Base-by-base conservation (phyloP, 805 yeast genomes). In the Metschnikowia anglica region DNA sequence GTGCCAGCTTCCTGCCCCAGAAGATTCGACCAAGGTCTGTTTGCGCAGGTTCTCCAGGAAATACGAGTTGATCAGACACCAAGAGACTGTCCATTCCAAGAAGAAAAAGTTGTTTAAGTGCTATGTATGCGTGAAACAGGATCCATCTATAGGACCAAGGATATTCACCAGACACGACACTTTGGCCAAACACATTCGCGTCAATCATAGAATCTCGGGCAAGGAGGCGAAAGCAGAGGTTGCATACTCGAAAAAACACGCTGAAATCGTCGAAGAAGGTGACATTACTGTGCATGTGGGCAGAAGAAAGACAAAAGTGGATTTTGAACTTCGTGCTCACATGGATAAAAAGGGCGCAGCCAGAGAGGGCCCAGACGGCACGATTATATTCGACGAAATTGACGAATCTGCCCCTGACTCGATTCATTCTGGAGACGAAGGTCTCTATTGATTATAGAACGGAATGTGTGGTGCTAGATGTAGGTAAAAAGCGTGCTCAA, bases 101-200 rank as follows among this genome's bases (percentile, higher is more conserved):
- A 85, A 83, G 61, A 85, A 91, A 65, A 85, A 85, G 55, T 80
- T 85, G 37, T 93, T 83, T 71, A 81, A 85, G 60, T 91, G 99
- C 64, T 81, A 81, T 53, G 81, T 85, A 34, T 91, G 99, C 67
- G 93, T 85, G 43, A 83, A 79, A 53, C 81, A 77, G 52, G 73
- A 81, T 46, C 77, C 80, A 21, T 62, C 68, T 35, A 67, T 60
- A 24, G 79, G 69, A 2, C 79, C 81, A 37, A 83, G 91, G 70
- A 88, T 96, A 1, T 91, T 93, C 59, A 85, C 96, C 42, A 79
- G 99, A 49, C 85, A 89, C 60, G 99, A 91, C 66, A 97, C 99
- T 1, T 74, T 91, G 49, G 87, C 96, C 13, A 81, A 97, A 61
- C 99, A 91, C 63, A 82, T 90, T 4, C 52, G 76, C 30, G 76